Evolutionary conservation across 148 eudicot species (phyloP), one percentile per base, ranked within the genome.

Genomic region (Persicaria maculosa): DNA sequence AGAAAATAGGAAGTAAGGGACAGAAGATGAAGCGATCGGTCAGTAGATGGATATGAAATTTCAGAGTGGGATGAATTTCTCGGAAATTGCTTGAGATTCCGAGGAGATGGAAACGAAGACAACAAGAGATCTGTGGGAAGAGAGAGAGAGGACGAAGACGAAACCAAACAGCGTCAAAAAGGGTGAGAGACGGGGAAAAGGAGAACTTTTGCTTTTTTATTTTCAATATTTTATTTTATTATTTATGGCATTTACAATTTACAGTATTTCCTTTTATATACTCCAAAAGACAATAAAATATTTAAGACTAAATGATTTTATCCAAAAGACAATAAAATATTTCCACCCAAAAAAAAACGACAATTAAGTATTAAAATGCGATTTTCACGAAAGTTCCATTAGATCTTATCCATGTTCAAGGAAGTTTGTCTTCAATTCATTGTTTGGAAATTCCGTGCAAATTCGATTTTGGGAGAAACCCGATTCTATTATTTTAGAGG

Each of bases 41-140:
- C 17, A 19, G 9, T 19, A n/a, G 22, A 54, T 16, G 59, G 20
- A 54, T 54, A 58, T 58, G 31, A 58, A 10, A 20, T 7, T 17
- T n/a, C 20, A 31, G 36, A 58, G 36, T 1, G 6, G 36, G 64
- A 58, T 17, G 64, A 58, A 17, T 58, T 58, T 58, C 40, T 9
- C 2, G 64, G 64, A 58, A 58, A 58, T 58, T 58, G 64, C 64
- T 58, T 2, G 64, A 58, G 64, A 58, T 58, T 58, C 64, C 64
- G 8, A 58, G 36, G 31, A 58, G 52, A 10, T 17, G 20, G 31
- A 58, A 31, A 58, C 17, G 62, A 57, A 12, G 19, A 57, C 25
- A 19, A 16, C 17, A 58, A 31, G 40, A 31, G 40, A 31, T 31
- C 40, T 31, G 40, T 31, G 40, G 40, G 36, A 58, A 4, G 25